Base-by-base conservation (phyloP, 352 stramenopile genomes). In the Pythium chondricola region DNA sequence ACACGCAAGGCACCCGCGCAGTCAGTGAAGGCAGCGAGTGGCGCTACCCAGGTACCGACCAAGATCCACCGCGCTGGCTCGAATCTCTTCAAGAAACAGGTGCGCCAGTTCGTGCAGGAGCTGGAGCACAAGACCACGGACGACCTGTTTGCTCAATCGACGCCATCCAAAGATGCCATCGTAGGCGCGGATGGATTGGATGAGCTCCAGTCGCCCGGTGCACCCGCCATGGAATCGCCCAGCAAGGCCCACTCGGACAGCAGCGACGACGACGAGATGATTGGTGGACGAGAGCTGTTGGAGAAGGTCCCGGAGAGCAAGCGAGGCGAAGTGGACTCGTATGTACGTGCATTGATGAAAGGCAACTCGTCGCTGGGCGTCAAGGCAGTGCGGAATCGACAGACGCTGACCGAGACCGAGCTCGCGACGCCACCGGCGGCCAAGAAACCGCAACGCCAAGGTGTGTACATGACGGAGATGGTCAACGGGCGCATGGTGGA, bases 1-100 rank as follows among this genome's bases (percentile, higher is more conserved):
- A 43, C 41, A 1, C 73, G 65, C 8, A 78, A 67, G 8, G 35
- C 29, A 7, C 27, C 24, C n/a, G 25, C 25, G 39, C 17, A 22
- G 31, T 33, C 10, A 38, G 36, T 21, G 36, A 20, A n/a, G 26
- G 33, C 32, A 30, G 26, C 42, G 13, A 26, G 20, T 25, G 43
- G 18, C 7, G 22, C 24, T 17, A 42, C 13, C 9, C 41, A 52
- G 27, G 40, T 42, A 14, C 61, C 69, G 13, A 47, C 51, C 13
- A 88, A 90, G 43, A 71, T 90, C 26, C 63, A 74, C 16, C 75
- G 79, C 6, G 71, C 77, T 18, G 79, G 79, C 11, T 85, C 76
- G 17, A 90, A 88, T 32, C 65, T 77, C 41, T 90, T 88, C 49
- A 90, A 90, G 56, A 88, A 90, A 39, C 79, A 90, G 76, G 79